A percentile compares a stretch with the other conserved stretches of the same genome.
Evolutionary conservation across 1,139 yeast genomes (phyloP).

Genomic region (Insectozyma bohioensis): DNA sequence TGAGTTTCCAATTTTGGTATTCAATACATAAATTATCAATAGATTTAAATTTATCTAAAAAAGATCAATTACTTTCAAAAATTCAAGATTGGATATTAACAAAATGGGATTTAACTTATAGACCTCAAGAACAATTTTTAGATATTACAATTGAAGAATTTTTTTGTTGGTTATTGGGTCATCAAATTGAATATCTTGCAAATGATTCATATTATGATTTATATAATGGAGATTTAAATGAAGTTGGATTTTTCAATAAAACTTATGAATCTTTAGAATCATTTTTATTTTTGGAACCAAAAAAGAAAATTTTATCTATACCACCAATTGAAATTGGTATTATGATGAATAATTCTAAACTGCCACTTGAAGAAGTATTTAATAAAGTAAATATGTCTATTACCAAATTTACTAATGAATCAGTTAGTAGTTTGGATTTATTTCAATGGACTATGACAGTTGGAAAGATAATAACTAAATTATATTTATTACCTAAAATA

Average conservation of each 20-base stretch:
- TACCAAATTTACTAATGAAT: slow-evolving; percentile 7
- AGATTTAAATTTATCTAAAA: slow-evolving; percentile 25
- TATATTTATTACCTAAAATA: slow-evolving; percentile 3
- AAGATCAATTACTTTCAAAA: slow-evolving; percentile 19
- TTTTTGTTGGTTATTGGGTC: slow-evolving; percentile 44
- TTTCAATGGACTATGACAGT: slow-evolving; percentile 13
- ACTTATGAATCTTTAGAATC: slow-evolving; percentile 8
- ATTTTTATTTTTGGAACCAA: slow-evolving; percentile 8
- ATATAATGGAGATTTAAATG: slow-evolving; percentile 9
- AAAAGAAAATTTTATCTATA: neutral
- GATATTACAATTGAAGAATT: slow-evolving; percentile 27
- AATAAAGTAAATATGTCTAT: slow-evolving; percentile 9
- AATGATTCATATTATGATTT: neutral
- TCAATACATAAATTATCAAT: slow-evolving; percentile 36
- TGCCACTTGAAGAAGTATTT: slow-evolving; percentile 7
- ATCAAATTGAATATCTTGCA: slow-evolving; percentile 9
- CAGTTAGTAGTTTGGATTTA: slow-evolving; percentile 4
- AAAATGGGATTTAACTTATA: slow-evolving; percentile 33
- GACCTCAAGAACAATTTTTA: slow-evolving; percentile 4
- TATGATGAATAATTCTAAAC: slow-evolving; percentile 4
- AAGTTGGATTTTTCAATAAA: slow-evolving; percentile 8
- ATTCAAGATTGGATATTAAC: slow-evolving; percentile 49
- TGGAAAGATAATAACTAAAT: slow-evolving; percentile 5
- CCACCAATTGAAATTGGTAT: slow-evolving; percentile 7
- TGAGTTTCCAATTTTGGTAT: slow-evolving; percentile 57